phyloP scores from a whole-genome alignment of 2,329 filamentous ascomycete species.

The Alternaria arborescens region DNA sequence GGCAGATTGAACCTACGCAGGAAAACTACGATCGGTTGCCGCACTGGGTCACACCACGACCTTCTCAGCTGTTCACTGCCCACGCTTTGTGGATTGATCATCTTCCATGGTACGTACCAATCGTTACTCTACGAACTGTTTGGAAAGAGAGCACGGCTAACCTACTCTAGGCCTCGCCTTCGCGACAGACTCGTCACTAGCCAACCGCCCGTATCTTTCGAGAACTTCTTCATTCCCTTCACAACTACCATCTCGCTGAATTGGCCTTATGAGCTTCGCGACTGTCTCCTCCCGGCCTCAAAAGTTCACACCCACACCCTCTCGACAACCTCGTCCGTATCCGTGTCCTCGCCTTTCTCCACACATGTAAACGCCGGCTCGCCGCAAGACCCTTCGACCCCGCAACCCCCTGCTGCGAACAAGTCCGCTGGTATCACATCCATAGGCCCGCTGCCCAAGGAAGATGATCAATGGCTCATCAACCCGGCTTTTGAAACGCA shows the following conservation, averaged over 20 bases:
- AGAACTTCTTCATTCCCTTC: constrained; percentile 84
- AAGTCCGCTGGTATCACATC: constrained; percentile 27
- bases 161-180: constrained; percentile 66
- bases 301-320: constrained; percentile 30
- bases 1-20: constrained; percentile 80
- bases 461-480: constrained; percentile 73
- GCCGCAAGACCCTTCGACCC: constrained; percentile 35
- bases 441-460: constrained; percentile 28
- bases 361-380: constrained; percentile 42
- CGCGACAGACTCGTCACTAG: constrained; percentile 70
- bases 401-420: constrained; percentile 24
- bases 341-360: constrained; percentile 41
- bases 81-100: constrained; percentile 88
- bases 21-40: constrained; percentile 83
- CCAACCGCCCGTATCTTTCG: constrained; percentile 70
- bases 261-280: constrained; percentile 81
- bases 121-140: background rate
- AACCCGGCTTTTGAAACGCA: constrained; percentile 89
- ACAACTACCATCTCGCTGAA: constrained; percentile 79
- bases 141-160: constrained; percentile 22
- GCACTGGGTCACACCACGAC: constrained; percentile 72
- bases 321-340: constrained; percentile 36
- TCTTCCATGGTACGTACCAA: constrained; percentile 68
- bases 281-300: constrained; percentile 67
- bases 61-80: constrained; percentile 69